Evolutionary conservation across 2,329 filamentous ascomycete species (phyloP).

Genomic region (Trichothecium roseum): DNA sequence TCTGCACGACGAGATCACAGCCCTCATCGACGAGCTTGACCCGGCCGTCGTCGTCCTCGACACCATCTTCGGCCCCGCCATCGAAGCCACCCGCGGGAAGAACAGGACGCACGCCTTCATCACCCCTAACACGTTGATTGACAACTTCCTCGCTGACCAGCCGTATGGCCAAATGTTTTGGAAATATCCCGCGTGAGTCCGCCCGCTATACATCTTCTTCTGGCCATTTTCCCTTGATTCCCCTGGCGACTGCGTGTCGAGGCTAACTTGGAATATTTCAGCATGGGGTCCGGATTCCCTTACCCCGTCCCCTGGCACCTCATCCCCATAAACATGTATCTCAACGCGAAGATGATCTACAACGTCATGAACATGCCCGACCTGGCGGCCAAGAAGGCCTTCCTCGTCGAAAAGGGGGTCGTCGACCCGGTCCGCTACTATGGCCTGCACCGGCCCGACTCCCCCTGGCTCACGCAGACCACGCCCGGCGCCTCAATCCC

Average conservation of each 20-base stretch:
- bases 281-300: slow-evolving; percentile 27
- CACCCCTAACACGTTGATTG: slow-evolving; percentile 31
- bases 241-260: no score
- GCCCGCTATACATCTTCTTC: no score
- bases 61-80: slow-evolving; percentile 14
- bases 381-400: slow-evolving; percentile 10
- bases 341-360: slow-evolving; percentile 19
- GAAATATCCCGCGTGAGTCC: slow-evolving; percentile 29
- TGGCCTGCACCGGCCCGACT: slow-evolving; percentile 15
- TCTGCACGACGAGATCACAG: slow-evolving; percentile 13
- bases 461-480: slow-evolving; percentile 17
- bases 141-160: slow-evolving; percentile 27
- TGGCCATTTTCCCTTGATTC: no score
- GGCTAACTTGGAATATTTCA: no score
- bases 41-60: slow-evolving; percentile 22
- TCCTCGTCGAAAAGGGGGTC: slow-evolving; percentile 11
- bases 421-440: slow-evolving; percentile 12
- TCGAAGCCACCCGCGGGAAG: slow-evolving; percentile 11
- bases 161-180: slow-evolving; percentile 23
- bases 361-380: slow-evolving; percentile 15
- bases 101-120: slow-evolving; percentile 23
- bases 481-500: slow-evolving; percentile 14
- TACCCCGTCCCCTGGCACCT: slow-evolving; percentile 32
- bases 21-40: slow-evolving; percentile 17
- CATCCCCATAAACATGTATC: slow-evolving; percentile 19